Conservation (phyloP, 495 filamentous ascomycete species). For the Sporormia fimetaria region DNA sequence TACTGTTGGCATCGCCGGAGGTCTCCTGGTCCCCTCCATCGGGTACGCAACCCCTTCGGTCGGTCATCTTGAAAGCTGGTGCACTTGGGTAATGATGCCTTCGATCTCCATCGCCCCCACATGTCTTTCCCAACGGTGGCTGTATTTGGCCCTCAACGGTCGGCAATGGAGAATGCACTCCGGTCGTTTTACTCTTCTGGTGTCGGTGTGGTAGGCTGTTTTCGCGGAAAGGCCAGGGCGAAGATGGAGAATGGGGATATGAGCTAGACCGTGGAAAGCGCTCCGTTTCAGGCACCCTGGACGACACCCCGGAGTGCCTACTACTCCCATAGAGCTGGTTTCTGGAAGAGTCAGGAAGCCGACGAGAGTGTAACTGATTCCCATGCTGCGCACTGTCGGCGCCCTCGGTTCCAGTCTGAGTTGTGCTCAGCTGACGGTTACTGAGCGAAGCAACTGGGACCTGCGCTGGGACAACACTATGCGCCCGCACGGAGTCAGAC, state of each 20-base stretch:
- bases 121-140: too few relatives aligned
- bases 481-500: conserved; percentile 26
- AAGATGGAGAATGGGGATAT: conserved; percentile 7
- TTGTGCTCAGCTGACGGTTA: conserved; percentile 17
- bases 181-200: not conserved
- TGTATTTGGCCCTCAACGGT: too few relatives aligned
- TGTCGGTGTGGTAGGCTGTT: conserved; percentile 1
- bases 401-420: not conserved
- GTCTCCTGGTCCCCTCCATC: too few relatives aligned
- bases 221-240: conserved; percentile 2
- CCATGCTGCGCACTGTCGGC: not conserved
- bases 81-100: too few relatives aligned
- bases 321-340: conserved; percentile 7
- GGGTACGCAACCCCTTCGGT: too few relatives aligned
- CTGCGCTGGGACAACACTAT: conserved; percentile 7
- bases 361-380: conserved; percentile 7
- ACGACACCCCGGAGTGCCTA: conserved; percentile 11
- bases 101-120: too few relatives aligned
- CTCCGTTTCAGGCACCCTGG: conserved; percentile 9
- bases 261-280: conserved; percentile 11
- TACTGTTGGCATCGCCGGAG: too few relatives aligned
- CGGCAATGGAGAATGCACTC: too few relatives aligned
- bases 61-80: too few relatives aligned
- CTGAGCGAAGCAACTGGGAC: conserved; percentile 11
- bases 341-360: conserved; percentile 1